phyloP scores from a whole-genome alignment of 768 basidiomycete genomes.

The Fibroporia radiculosa region DNA sequence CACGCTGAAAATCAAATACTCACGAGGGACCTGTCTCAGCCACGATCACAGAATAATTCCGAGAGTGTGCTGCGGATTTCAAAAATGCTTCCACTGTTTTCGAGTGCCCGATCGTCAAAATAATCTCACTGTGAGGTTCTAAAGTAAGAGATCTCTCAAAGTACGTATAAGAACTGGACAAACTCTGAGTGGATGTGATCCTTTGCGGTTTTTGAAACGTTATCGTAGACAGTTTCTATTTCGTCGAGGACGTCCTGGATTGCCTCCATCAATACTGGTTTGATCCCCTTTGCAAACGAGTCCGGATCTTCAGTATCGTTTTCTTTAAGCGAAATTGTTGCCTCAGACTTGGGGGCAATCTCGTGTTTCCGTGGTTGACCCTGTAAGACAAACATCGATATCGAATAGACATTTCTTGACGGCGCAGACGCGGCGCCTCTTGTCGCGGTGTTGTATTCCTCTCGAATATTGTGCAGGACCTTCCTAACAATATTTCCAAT shows the following conservation, averaged over 20 bases:
- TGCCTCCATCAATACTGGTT: conserved; percentile 93
- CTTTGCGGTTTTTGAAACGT: conserved; percentile 86
- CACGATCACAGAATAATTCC: conserved; percentile 94
- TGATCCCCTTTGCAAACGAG: conserved; percentile 68
- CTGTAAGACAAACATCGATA: conserved; percentile 76
- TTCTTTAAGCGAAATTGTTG: conserved; percentile 52
- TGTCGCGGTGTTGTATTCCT: conserved; percentile 86
- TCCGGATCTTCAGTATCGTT: conserved; percentile 72
- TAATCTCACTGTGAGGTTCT: conserved; percentile 66
- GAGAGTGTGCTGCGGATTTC: conserved; percentile 79
- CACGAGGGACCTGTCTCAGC: conserved; percentile 93
- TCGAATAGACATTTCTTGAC: conserved; percentile 48
- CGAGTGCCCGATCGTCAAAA: conserved; percentile 90
- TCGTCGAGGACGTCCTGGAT: conserved; percentile 96
- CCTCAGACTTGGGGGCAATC: conserved; percentile 38
- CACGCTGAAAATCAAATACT: too few relatives aligned
- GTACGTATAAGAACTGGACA: conserved; percentile 24
- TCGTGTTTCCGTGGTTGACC: conserved; percentile 57
- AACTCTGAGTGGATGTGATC: conserved; percentile 99
- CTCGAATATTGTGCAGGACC: conserved; percentile 87
- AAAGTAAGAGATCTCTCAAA: background rate
- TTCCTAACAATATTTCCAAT: conserved; percentile 93
- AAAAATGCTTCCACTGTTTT: conserved; percentile 91
- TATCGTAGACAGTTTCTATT: conserved; percentile 92
- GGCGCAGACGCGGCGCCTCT: conserved; percentile 31